Base-by-base conservation (phyloP, 345 rosid genomes). In the Microthlaspi erraticum region DNA sequence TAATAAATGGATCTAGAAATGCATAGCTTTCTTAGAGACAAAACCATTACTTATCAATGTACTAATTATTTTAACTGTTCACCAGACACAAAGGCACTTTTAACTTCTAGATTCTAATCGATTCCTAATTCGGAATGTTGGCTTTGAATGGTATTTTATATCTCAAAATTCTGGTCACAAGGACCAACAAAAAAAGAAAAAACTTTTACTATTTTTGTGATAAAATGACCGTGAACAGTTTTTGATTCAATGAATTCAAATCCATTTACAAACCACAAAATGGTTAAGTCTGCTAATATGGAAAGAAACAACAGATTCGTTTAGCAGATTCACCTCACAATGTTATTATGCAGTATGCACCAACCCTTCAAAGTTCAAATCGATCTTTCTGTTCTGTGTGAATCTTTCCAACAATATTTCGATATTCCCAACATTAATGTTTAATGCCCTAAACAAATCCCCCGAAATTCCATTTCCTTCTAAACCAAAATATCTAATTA, bases 391-490 rank as follows among this genome's bases (percentile, higher is more conserved):
- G 42, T 49, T 11, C 37, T 20, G 46, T 17, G 42, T 49, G 42
- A 70, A 60, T 60, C 34, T 43, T 16, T 41, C 67, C 39, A 53
- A 44, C 39, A 31, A 64, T 55, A 54, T 17, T 3, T 56, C 44
- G 49, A 64, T 64, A 33, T 32, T 39, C 52, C 44, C 58, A 62
- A 53, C 31, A 52, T 52, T 13, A 52, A n/a, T 70, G 51, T 26
- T 52, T 13, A 52, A n/a, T 70, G 51, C 29, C 52, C 48, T 57
- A 55, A 54, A 16, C 19, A 63, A 64, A 64, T 64, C 68, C 45
- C 61, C 32, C 10, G 39, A 19, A 46, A 31, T 32, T 49, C 60
- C 58, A 48, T 54, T 55, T 45, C 10, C 46, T 57, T 56, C 71
- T 73, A 64, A 56, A 16, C 70, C 50, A 37, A 45, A 8, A 46